Base-by-base conservation (phyloP, 1,284 basidiomycete species). In the Pseudomicrostroma phylloplanum region DNA sequence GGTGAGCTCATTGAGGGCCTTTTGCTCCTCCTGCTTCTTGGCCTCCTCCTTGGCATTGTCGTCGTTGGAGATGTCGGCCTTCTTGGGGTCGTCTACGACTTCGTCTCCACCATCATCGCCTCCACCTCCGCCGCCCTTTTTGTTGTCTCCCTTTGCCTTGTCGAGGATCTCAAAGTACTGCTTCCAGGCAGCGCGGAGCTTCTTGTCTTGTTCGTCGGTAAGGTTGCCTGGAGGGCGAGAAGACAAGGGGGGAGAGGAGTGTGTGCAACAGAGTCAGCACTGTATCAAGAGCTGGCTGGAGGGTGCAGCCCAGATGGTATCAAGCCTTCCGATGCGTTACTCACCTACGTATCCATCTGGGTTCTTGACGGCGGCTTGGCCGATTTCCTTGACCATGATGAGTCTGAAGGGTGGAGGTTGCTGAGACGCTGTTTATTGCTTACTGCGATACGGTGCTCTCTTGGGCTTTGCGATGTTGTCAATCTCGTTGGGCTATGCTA, bases 151-250 rank as follows among this genome's bases (percentile, higher is more conserved):
- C 63, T 69, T 66, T 30, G 61, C 62, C 58, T 68, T 63, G 57
- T 68, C 26, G 55, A 56, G 39, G 39, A 41, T 12, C 26, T 39
- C 26, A 54, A 73, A 70, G 61, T 73, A 68, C 57, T 76, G 70
- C 61, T 64, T 59, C 79, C 79, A 80, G 30, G 79, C 71, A 61
- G 72, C 63, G 41, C 73, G 72, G 46, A 81, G 75, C 55, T 73
- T 68, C 4, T 57, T 61, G 19, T 72, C 70, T 58, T 81, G 79
- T 30, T 76, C 69, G 36, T 61, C 49, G 17, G 71, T 78, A 46
- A 80, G 61, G 55, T 78, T 77, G 54, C 80, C 80, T 36, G 9
- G 30, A 9, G 8, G 6, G 46, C 3, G 46, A 9, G 30, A 36
- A 36, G 30, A 9, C 4, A 36, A 36, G n/a, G n/a, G n/a, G n/a